These are phyloP conservation scores for Aspergillus sparsus DNA, from an alignment of 495 filamentous ascomycete species.

Conservation along the genomic window DNA sequence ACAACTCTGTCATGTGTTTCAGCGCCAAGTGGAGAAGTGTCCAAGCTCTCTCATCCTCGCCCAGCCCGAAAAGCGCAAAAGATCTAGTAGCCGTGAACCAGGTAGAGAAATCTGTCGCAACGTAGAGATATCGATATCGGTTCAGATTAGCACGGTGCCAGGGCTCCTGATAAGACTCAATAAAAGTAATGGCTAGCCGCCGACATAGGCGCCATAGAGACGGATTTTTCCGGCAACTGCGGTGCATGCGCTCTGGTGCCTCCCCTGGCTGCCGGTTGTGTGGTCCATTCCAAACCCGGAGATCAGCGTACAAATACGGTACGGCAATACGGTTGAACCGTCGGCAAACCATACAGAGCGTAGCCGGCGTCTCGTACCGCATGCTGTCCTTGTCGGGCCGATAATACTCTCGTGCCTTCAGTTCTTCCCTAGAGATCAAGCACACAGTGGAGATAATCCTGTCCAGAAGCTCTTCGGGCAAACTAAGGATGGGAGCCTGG, in stretches of 20 bases:
- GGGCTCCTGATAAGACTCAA: no score
- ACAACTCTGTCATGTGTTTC: neutral
- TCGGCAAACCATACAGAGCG: constrained; percentile 5
- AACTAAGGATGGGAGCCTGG: neutral
- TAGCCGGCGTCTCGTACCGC: neutral
- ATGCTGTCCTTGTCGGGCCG: neutral
- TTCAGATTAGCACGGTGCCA: no score
- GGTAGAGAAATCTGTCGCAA: neutral
- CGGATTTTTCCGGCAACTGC: neutral
- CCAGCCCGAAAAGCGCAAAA: neutral
- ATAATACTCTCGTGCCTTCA: no score
- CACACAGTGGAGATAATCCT: constrained; percentile 2
- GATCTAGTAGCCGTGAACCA: constrained; percentile 3
- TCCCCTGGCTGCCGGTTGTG: neutral
- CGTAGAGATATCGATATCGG: neutral
- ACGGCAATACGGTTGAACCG: constrained; percentile 4
- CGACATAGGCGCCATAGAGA: constrained; percentile 5
- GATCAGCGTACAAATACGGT: constrained; percentile 7
- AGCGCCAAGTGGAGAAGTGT: neutral
- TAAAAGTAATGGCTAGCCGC: neutral
- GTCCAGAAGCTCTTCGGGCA: constrained; percentile 11
- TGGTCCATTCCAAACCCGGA: neutral
- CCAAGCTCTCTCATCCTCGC: neutral
- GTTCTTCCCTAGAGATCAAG: neutral
- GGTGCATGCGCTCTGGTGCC: neutral